phyloP scores from a whole-genome alignment of 1,284 basidiomycete genomes.

The Malassezia yamatoensis region DNA sequence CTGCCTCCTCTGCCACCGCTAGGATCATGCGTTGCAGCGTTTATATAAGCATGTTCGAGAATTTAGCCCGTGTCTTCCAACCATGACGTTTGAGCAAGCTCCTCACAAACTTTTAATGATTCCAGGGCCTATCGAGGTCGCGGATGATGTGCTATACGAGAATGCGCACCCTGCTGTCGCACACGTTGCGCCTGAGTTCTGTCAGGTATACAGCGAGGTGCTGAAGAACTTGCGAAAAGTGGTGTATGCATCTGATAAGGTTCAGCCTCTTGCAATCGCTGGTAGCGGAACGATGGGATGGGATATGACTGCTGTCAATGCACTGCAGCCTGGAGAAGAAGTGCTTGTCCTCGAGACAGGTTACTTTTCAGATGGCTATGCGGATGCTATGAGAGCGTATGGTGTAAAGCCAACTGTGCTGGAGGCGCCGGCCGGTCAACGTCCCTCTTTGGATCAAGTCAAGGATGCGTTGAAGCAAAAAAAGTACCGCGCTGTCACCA shows the following conservation, averaged over 20 bases:
- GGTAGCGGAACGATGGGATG: slow-evolving; percentile 92
- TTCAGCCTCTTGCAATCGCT: slow-evolving; percentile 63
- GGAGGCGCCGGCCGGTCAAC: slow-evolving; percentile 69
- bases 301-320: slow-evolving; percentile 58
- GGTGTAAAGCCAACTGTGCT: slow-evolving; percentile 82
- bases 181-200: slow-evolving; percentile 83
- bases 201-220: slow-evolving; percentile 78
- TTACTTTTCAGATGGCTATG: slow-evolving; percentile 46
- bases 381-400: slow-evolving; percentile 58
- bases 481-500: slow-evolving; percentile 79
- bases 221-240: slow-evolving; percentile 69
- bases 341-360: slow-evolving; percentile 63
- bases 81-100: slow-evolving; percentile 13
- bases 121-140: slow-evolving; percentile 70
- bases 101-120: slow-evolving; percentile 51
- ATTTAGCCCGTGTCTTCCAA: not conserved
- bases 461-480: slow-evolving; percentile 65
- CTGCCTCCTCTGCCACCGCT: not conserved
- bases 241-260: slow-evolving; percentile 53
- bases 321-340: slow-evolving; percentile 67
- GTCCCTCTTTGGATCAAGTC: slow-evolving; percentile 59
- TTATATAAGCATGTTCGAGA: slow-evolving; percentile 1
- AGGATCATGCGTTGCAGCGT: not conserved
- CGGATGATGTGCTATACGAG: slow-evolving; percentile 59
- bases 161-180: slow-evolving; percentile 47